phyloP scores from a whole-genome alignment of 805 yeast species.

The Sugiyamaella chiloensis region DNA sequence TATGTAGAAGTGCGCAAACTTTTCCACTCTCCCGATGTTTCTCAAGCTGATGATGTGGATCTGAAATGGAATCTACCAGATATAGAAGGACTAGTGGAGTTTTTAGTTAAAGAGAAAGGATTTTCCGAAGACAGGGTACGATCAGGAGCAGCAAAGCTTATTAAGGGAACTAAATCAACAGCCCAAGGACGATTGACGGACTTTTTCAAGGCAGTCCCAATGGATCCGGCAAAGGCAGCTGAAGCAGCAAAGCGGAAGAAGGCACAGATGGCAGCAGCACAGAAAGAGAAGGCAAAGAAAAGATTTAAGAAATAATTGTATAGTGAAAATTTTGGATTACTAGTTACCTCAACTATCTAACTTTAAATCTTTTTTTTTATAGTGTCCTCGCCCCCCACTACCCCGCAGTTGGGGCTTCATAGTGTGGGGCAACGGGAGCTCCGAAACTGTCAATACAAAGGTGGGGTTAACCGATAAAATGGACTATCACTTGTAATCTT shows the following conservation, averaged over 20 bases:
- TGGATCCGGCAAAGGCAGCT: slow-evolving; percentile 39
- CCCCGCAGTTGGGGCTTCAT: too few relatives aligned
- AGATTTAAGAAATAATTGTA: slow-evolving; percentile 5
- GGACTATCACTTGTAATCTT: background rate
- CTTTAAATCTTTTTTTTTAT: too few relatives aligned
- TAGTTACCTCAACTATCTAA: background rate
- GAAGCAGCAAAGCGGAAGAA: slow-evolving; percentile 21
- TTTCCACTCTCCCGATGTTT: slow-evolving; percentile 79
- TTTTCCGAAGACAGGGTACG: slow-evolving; percentile 90
- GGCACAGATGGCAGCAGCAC: slow-evolving; percentile 13
- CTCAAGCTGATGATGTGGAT: slow-evolving; percentile 55
- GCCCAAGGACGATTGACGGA: slow-evolving; percentile 92
- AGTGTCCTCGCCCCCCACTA: too few relatives aligned
- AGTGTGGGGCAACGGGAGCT: background rate
- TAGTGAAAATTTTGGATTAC: background rate
- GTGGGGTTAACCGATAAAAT: background rate
- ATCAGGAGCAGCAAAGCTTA: slow-evolving; percentile 79
- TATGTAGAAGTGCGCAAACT: slow-evolving; percentile 81
- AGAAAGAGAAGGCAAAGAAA: slow-evolving; percentile 17
- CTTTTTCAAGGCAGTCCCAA: slow-evolving; percentile 68
- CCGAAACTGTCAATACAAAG: background rate
- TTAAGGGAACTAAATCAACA: slow-evolving; percentile 78
- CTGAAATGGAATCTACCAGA: slow-evolving; percentile 90
- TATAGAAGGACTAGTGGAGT: slow-evolving; percentile 75
- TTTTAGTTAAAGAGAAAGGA: slow-evolving; percentile 82